Evolutionary conservation across 108 stramenopile species (phyloP).

Genomic region (Asterionellopsis glacialis): DNA sequence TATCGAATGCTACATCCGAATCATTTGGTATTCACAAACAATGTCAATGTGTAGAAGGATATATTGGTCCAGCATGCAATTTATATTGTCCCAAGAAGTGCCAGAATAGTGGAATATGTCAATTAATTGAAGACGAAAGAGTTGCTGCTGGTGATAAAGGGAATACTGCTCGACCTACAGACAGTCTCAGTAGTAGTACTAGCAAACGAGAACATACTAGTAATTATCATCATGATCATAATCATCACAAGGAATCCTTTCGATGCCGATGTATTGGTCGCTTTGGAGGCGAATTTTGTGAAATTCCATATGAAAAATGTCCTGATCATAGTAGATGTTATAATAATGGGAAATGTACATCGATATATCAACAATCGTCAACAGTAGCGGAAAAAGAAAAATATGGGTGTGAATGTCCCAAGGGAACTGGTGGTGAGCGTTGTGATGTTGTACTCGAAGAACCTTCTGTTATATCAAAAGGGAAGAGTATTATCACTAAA

Average conservation of each 20-base stretch:
- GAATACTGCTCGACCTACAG: too few relatives aligned
- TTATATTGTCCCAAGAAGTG: slow-evolving; percentile 25
- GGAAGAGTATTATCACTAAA: too few relatives aligned
- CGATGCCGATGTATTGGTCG: slow-evolving; percentile 22
- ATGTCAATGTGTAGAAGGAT: slow-evolving; percentile 20
- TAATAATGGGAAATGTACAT: slow-evolving; percentile 17
- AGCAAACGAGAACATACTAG: too few relatives aligned
- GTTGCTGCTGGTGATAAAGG: not conserved
- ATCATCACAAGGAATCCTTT: not conserved
- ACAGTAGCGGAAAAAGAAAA: too few relatives aligned
- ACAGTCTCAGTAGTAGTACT: too few relatives aligned
- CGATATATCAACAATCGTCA: too few relatives aligned
- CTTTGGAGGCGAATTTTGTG: slow-evolving; percentile 20
- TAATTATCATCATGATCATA: too few relatives aligned
- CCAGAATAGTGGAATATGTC: slow-evolving; percentile 25
- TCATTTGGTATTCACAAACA: not conserved
- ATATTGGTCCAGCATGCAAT: slow-evolving; percentile 21
- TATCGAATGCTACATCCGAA: not conserved
- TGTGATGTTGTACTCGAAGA: too few relatives aligned
- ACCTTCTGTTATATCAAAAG: too few relatives aligned
- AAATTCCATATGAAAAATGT: slow-evolving; percentile 26
- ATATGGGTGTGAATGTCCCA: too few relatives aligned
- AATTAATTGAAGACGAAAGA: not conserved
- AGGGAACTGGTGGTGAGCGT: too few relatives aligned
- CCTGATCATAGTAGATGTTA: slow-evolving; percentile 15